Evolutionary conservation across 2,329 filamentous ascomycete species (phyloP).

Genomic region (Calonectria crousiana): DNA sequence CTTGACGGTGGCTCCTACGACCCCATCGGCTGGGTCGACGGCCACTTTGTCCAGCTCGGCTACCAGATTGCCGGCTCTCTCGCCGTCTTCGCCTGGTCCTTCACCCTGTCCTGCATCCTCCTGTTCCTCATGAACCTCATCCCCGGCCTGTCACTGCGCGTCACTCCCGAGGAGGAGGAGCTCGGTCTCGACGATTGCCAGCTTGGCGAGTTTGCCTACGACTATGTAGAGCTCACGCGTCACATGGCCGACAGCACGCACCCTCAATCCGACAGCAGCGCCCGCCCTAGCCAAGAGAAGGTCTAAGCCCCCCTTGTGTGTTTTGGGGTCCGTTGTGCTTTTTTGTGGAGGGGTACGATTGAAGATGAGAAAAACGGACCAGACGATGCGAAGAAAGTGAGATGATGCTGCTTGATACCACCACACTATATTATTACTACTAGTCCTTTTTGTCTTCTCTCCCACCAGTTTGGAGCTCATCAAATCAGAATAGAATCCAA

Average conservation of each 20-base stretch:
- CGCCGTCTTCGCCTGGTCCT: conserved; percentile 74
- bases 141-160: conserved; percentile 77
- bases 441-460: conserved; percentile 1
- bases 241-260: conserved; percentile 66
- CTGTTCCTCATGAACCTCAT: conserved; percentile 78
- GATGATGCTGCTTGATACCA: conserved; percentile 25
- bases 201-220: conserved; percentile 86
- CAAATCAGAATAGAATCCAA: conserved; percentile 20
- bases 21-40: conserved; percentile 77
- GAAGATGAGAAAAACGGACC: not conserved
- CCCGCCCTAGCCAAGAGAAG: conserved; percentile 49
- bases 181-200: conserved; percentile 79
- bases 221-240: conserved; percentile 79
- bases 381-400: conserved; percentile 13
- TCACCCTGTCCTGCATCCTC: conserved; percentile 76
- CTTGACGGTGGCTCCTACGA: conserved; percentile 75
- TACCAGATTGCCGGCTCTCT: conserved; percentile 78
- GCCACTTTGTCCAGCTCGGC: conserved; percentile 77
- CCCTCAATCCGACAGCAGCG: conserved; percentile 36
- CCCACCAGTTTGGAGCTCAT: not conserved
- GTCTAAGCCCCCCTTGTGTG: conserved; percentile 8
- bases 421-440: conserved; percentile 8
- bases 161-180: conserved; percentile 75
- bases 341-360: not conserved
- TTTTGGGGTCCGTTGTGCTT: not conserved